Evolutionary conservation across 192 early-diverging fungal genomes (phyloP), one percentile per base, ranked within the genome.

Genomic region (Coemansia sp.): DNA sequence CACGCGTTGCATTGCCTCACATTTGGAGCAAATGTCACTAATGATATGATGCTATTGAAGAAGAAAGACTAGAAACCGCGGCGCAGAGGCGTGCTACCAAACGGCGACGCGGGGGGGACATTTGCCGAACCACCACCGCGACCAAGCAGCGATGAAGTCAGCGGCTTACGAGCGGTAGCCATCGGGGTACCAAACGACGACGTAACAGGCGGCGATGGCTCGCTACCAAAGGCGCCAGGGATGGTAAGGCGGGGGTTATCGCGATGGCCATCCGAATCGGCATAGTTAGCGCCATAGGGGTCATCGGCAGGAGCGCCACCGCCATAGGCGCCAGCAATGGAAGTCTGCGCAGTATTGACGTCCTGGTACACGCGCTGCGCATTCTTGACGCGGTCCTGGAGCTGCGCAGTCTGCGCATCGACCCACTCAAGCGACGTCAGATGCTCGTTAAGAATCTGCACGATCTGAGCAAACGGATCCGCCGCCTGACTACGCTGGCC

Each of bases 371-470:
- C 73, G 10, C 67, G 67, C 68, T 76, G 70, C 8, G 79, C 79
- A 3, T 16, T 59, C 65, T 76, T 81, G 44, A 73, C 66, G 35
- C 79, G 79, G 16, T 76, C 79, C 50, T 83, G 81, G 54, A 83
- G 67, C 42, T 74, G 63, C 31, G 56, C 50, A 2, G 81, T 83
- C 69, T 83, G 69, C 61, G 69, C n/a, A n/a, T 98, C 95, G 14
- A 99, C 87, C 97, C 97, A 99, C 78, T 96, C 91, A 33, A 99
- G 84, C 48, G 93, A 91, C 21, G 91, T 88, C 79, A 98, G 84
- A 70, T 99, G 97, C 14, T 87, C 83, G 69, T 98, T 95, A 64
- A 99, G 85, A 60, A 99, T 95, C 70, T 90, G 85, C 21, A 92
- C 89, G 61, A 99, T 94, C 74, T 96, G 88, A 37, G 79, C 77